Evolutionary conservation across 129 eudicot genomes (phyloP).

Genomic region (Heracleum sosnowskyi): DNA sequence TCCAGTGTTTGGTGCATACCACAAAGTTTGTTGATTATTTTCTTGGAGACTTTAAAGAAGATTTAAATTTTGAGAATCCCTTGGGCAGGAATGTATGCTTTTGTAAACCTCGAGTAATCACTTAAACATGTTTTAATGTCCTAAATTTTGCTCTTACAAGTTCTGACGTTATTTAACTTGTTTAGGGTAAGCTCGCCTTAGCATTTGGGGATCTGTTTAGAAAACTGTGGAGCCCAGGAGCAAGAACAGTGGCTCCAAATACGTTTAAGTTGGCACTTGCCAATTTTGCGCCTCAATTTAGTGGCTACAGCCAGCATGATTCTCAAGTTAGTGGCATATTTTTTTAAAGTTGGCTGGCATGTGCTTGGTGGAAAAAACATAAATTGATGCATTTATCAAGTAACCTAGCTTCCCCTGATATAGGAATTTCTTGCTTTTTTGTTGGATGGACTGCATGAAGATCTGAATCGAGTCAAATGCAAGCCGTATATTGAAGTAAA

Average conservation of each 20-base stretch:
- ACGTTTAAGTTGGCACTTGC: conserved; percentile 51
- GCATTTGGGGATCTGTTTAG: conserved; percentile 79
- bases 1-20: conserved; percentile 84
- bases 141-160: not conserved
- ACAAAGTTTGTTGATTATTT: conserved; percentile 76
- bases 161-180: conserved; percentile 3
- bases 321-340: conserved; percentile 58
- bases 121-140: not conserved
- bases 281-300: conserved; percentile 64
- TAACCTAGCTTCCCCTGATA: conserved; percentile 5
- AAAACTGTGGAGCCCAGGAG: conserved; percentile 70
- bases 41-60: conserved; percentile 65
- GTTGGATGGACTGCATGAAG: conserved; percentile 93
- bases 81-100: conserved; percentile 73
- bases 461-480: conserved; percentile 68
- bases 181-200: conserved; percentile 78
- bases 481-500: conserved; percentile 62
- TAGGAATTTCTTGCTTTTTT: conserved; percentile 87
- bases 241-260: conserved; percentile 47
- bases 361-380: not conserved
- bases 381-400: not conserved
- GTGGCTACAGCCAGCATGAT: conserved; percentile 89
- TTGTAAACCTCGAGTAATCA: not conserved
- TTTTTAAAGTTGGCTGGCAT: conserved; percentile 3
- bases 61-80: conserved; percentile 74